Conservation (phyloP, 176 grass and related monocot species). For the Oropetium thomaeum region DNA sequence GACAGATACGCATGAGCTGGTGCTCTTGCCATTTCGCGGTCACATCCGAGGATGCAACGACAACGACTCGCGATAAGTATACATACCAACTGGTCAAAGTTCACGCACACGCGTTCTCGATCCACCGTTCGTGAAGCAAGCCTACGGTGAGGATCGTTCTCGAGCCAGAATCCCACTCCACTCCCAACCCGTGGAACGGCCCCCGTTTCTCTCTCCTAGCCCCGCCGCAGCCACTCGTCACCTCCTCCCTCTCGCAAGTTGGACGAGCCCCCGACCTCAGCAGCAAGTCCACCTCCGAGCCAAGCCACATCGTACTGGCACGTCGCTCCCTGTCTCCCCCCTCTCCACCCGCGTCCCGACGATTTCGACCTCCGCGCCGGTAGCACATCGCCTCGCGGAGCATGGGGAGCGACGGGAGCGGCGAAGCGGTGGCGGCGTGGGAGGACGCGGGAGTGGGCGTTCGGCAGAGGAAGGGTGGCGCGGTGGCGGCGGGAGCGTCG, state of each 20-base stretch:
- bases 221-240: neutral
- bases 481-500: slow-evolving; percentile 9
- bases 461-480: slow-evolving; percentile 30
- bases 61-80: too few relatives aligned
- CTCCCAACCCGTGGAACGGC: neutral
- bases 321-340: neutral
- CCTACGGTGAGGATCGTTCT: neutral
- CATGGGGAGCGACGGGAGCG: slow-evolving; percentile 60
- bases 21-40: neutral
- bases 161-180: neutral
- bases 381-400: slow-evolving; percentile 6
- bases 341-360: neutral
- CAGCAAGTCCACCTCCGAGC: slow-evolving; percentile 3
- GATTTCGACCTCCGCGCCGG: too few relatives aligned
- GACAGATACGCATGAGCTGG: too few relatives aligned
- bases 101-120: neutral
- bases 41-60: too few relatives aligned
- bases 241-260: neutral
- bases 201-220: neutral
- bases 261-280: neutral
- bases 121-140: neutral
- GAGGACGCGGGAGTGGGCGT: slow-evolving; percentile 32
- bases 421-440: slow-evolving; percentile 32
- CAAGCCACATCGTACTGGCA: slow-evolving; percentile 4
- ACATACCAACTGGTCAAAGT: neutral